Percentiles rank a stretch among this genome's conserved stretches.
Conservation (phyloP, 2,329 filamentous ascomycete genomes). For the Fusarium sarcochroum region DNA sequence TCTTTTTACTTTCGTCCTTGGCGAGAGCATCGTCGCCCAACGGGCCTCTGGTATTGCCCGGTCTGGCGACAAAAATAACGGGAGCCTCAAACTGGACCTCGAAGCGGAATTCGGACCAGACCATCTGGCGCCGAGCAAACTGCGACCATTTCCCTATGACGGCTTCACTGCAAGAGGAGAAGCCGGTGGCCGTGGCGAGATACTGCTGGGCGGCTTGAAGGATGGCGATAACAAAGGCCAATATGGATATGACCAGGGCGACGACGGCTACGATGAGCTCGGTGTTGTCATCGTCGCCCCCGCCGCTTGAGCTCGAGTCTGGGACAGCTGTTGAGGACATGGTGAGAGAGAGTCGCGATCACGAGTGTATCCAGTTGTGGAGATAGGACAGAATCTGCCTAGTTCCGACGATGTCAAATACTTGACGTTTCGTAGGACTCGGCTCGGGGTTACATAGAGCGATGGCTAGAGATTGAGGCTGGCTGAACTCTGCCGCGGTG, state of each 20-base stretch:
- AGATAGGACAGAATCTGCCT: not conserved
- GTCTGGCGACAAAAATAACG: constrained; percentile 59
- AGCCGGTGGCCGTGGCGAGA: constrained; percentile 58
- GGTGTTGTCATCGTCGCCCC: constrained; percentile 24
- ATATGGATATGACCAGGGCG: constrained; percentile 58
- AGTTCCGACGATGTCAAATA: not conserved
- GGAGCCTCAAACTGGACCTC: constrained; percentile 59
- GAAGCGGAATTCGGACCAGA: constrained; percentile 57
- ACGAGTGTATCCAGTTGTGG: too few relatives aligned
- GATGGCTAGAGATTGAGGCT: not conserved
- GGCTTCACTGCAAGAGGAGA: constrained; percentile 55
- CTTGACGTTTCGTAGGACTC: not conserved
- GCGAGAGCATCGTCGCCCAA: constrained; percentile 31
- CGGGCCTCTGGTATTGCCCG: constrained; percentile 53
- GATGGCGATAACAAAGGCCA: constrained; percentile 57
- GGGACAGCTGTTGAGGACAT: constrained; percentile 18
- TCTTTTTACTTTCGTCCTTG: constrained; percentile 33
- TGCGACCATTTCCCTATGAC: constrained; percentile 58
- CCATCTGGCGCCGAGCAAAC: constrained; percentile 53
- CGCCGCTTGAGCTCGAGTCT: not conserved
- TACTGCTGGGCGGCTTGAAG: constrained; percentile 60
- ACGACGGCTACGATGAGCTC: constrained; percentile 54
- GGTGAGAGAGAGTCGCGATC: not conserved
- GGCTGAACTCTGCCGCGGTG: not conserved
- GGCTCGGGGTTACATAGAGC: not conserved